These are phyloP conservation scores for Tulasnella sp. DNA, from an alignment of 768 basidiomycete genomes.

Conservation along the genomic window DNA sequence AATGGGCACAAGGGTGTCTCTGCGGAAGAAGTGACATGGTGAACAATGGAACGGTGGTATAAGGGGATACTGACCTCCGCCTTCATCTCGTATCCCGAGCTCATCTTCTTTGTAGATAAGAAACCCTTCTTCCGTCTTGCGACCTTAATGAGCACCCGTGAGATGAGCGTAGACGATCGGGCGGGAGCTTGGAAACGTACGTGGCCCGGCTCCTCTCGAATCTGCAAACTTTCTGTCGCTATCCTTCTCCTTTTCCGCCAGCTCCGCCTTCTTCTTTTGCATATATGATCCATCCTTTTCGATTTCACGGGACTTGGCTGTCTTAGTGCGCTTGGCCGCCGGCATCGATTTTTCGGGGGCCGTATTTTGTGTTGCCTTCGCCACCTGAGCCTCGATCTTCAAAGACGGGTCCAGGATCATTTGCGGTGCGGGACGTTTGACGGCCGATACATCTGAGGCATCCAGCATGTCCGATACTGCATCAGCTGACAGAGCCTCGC, in stretches of 20 bases:
- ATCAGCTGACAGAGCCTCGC: constrained; percentile 29
- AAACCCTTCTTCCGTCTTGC: constrained; percentile 71
- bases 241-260: constrained; percentile 20
- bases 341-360: background rate
- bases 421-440: constrained; percentile 35
- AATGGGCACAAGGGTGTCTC: constrained; percentile 80
- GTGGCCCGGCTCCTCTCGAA: constrained; percentile 58
- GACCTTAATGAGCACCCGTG: constrained; percentile 34
- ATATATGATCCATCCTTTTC: background rate
- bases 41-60: constrained; percentile 20
- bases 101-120: constrained; percentile 73
- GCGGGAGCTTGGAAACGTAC: constrained; percentile 29
- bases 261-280: too few species aligned
- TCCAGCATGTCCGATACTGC: background rate
- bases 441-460: constrained; percentile 15
- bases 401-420: constrained; percentile 57
- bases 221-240: constrained; percentile 48
- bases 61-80: constrained; percentile 43
- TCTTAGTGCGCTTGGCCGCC: background rate
- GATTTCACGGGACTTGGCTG: background rate
- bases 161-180: constrained; percentile 11
- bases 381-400: constrained; percentile 5
- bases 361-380: background rate
- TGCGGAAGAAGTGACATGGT: constrained; percentile 23
- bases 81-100: constrained; percentile 58